Evolutionary conservation across 306 rosid genomes (phyloP).

Genomic region (Lagenaria siceraria): DNA sequence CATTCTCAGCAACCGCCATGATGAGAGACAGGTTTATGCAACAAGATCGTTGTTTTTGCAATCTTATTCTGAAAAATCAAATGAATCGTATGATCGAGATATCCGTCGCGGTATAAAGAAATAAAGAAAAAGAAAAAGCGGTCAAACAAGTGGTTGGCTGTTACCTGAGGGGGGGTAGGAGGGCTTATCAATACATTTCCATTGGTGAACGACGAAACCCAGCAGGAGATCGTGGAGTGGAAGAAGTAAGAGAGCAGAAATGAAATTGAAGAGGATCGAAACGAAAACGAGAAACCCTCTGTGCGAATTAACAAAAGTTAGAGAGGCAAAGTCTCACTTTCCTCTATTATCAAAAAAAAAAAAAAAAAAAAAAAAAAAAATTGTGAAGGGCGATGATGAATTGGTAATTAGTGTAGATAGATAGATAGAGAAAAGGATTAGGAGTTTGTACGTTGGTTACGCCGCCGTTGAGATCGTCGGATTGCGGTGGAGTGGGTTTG

Average conservation of each 20-base stretch:
- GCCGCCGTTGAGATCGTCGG: not conserved
- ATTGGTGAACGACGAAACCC: not conserved
- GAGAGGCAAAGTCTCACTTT: not conserved
- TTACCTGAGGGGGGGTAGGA: not conserved
- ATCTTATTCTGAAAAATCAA: not conserved
- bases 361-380: not conserved
- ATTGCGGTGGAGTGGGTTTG: too few species aligned
- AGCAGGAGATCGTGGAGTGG: conserved; percentile 4
- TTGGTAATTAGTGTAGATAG: not conserved
- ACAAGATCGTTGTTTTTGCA: not conserved
- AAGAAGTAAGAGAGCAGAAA: not conserved
- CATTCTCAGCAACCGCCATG: conserved; percentile 96
- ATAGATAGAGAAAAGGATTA: not conserved
- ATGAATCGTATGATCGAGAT: not conserved
- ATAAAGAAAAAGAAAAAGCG: not conserved
- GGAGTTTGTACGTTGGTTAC: not conserved
- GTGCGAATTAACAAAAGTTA: not conserved
- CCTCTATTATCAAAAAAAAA: not conserved
- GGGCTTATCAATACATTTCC: conserved; percentile 4
- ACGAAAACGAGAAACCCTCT: not conserved
- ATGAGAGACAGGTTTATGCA: conserved; percentile 13
- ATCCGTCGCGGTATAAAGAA: not conserved
- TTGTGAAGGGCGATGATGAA: not conserved
- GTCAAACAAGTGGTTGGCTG: not conserved
- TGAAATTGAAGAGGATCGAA: not conserved